Conservation (phyloP, 1,139 yeast species). For the Nakaseomyces bracarensis region DNA sequence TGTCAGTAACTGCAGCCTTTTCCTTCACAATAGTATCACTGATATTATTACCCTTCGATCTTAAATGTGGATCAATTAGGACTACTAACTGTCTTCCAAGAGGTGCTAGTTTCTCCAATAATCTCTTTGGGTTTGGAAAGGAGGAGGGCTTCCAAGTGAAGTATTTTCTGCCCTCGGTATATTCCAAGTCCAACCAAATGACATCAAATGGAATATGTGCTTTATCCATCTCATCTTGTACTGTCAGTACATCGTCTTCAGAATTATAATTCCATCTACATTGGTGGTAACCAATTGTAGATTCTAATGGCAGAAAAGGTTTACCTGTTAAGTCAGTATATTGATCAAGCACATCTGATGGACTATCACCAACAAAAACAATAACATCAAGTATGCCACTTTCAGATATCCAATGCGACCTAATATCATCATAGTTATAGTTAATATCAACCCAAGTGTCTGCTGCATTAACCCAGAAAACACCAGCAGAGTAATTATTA, state of each 20-base stretch:
- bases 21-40: conserved; percentile 44
- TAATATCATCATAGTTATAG: conserved; percentile 28
- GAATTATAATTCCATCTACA: conserved; percentile 97
- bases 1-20: conserved; percentile 37
- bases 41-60: conserved; percentile 50
- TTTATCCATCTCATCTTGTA: conserved; percentile 62
- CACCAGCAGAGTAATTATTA: conserved; percentile 53
- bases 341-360: conserved; percentile 49
- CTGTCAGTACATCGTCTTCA: conserved; percentile 69
- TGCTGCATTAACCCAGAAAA: conserved; percentile 90
- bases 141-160: conserved; percentile 79
- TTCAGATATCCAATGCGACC: conserved; percentile 91
- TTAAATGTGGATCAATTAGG: conserved; percentile 88
- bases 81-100: conserved; percentile 78
- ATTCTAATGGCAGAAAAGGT: conserved; percentile 65
- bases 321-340: conserved; percentile 74
- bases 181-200: conserved; percentile 93
- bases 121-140: conserved; percentile 65
- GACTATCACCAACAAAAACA: conserved; percentile 53
- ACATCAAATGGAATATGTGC: conserved; percentile 78
- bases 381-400: conserved; percentile 74
- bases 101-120: conserved; percentile 56
- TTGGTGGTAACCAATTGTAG: conserved; percentile 86
- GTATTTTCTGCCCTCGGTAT: conserved; percentile 75
- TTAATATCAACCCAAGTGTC: conserved; percentile 82